Conservation (phyloP, 805 yeast genomes). For the Kodamaea hsintzibuensis region DNA sequence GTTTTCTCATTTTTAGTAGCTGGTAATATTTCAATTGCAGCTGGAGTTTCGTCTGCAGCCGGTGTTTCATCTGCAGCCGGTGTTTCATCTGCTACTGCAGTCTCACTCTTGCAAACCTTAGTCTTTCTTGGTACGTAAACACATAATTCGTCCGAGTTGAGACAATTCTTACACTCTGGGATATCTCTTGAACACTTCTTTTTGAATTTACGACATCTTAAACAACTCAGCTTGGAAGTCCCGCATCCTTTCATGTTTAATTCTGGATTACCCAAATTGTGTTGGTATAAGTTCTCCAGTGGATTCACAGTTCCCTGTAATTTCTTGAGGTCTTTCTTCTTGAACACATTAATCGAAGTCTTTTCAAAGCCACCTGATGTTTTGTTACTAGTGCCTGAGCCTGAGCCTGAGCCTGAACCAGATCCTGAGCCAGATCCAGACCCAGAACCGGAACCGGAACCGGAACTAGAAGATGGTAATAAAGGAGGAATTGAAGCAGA, state of each 20-base stretch:
- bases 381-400: not conserved
- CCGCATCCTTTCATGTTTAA: constrained; percentile 20
- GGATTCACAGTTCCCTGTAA: not conserved
- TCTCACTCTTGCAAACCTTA: not conserved
- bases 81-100: no score
- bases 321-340: constrained; percentile 26
- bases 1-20: not conserved
- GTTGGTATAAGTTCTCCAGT: constrained; percentile 23
- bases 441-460: not conserved
- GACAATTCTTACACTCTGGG: constrained; percentile 34
- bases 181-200: constrained; percentile 31
- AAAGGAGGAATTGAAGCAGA: not conserved
- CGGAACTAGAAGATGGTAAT: not conserved
- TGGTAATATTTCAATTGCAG: no score
- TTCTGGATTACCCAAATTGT: constrained; percentile 19
- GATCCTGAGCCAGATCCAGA: not conserved
- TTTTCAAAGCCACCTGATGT: constrained; percentile 3
- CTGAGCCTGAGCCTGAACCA: not conserved
- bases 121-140: constrained; percentile 22
- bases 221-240: constrained; percentile 28
- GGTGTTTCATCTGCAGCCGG: no score
- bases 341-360: constrained; percentile 27
- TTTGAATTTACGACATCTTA: constrained; percentile 33
- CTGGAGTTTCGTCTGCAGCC: no score
- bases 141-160: constrained; percentile 31